phyloP scores from a whole-genome alignment of 441 rosid species.

The Melastoma candidum region DNA sequence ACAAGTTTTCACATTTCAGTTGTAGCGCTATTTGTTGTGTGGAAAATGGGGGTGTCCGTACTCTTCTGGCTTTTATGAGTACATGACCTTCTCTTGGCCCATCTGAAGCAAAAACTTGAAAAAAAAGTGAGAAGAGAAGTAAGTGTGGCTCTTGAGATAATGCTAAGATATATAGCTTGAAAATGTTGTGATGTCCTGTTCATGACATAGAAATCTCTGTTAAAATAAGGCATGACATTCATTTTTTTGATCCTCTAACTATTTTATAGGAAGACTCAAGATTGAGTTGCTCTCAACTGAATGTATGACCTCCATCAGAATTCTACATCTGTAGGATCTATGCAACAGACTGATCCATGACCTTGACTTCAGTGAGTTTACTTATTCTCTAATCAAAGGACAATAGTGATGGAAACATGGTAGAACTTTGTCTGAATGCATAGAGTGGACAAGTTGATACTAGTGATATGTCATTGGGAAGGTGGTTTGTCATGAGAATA shows the following conservation, averaged over 20 bases:
- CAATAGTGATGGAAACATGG: neutral
- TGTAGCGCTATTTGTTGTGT: too few species aligned
- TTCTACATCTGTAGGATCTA: conserved; percentile 3
- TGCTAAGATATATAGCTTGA: too few species aligned
- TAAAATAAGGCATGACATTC: conserved; percentile 34
- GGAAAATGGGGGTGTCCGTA: too few species aligned
- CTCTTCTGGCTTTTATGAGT: too few species aligned
- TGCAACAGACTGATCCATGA: conserved; percentile 1
- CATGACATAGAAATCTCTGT: conserved; percentile 26
- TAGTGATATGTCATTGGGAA: neutral
- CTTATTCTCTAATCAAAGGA: conserved; percentile 1
- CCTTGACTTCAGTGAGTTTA: neutral
- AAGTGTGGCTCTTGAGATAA: too few species aligned
- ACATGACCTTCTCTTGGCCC: too few species aligned
- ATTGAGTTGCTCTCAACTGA: conserved; percentile 35
- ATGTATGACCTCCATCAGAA: conserved; percentile 2
- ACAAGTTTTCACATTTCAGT: too few species aligned
- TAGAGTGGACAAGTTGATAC: neutral
- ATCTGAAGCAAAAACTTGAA: too few species aligned
- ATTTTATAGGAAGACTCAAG: conserved; percentile 24
- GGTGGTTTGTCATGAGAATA: conserved; percentile 7
- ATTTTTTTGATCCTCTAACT: conserved; percentile 31
- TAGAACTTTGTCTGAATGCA: neutral
- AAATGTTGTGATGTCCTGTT: conserved; percentile 25
- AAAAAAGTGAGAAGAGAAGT: too few species aligned